Evolutionary conservation across 2,329 filamentous ascomycete species (phyloP).

Genomic region (Fusarium armeniacum): DNA sequence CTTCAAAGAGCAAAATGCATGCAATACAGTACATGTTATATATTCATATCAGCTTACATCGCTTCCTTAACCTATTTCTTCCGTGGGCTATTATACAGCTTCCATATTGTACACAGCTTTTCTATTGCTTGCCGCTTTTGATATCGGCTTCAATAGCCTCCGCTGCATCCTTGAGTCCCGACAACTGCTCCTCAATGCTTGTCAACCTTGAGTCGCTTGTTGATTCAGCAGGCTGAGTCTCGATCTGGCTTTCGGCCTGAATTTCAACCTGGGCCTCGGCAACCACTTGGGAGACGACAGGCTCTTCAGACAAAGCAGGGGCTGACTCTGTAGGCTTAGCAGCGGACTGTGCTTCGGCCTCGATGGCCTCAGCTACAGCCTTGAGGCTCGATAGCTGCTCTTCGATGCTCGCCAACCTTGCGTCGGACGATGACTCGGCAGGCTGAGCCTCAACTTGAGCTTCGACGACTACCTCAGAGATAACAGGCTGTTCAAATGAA

Average conservation of each 20-base stretch:
- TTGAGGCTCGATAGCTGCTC: slow-evolving; percentile 29
- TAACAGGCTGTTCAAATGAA: neutral
- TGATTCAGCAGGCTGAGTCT: slow-evolving; percentile 9
- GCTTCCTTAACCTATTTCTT: slow-evolving; percentile 33
- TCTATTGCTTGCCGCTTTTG: slow-evolving; percentile 43
- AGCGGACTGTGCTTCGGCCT: slow-evolving; percentile 1
- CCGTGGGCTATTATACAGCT: slow-evolving; percentile 43
- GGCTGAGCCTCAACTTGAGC: slow-evolving; percentile 5
- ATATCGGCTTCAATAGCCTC: slow-evolving; percentile 45
- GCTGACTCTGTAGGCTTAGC: slow-evolving; percentile 8
- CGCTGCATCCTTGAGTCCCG: slow-evolving; percentile 36
- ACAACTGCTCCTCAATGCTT: slow-evolving; percentile 44
- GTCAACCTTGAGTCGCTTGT: slow-evolving; percentile 22
- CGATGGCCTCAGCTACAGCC: slow-evolving; percentile 4
- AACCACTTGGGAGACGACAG: slow-evolving; percentile 2
- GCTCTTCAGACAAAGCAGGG: neutral
- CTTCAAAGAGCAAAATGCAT: neutral
- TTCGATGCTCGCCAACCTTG: slow-evolving; percentile 39
- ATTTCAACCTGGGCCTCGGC: slow-evolving; percentile 8
- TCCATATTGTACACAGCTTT: slow-evolving; percentile 47
- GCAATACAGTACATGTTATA: slow-evolving; percentile 15
- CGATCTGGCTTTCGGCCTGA: slow-evolving; percentile 3
- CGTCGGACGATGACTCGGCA: slow-evolving; percentile 5
- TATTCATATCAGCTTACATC: slow-evolving; percentile 38
- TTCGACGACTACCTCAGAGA: slow-evolving; percentile 3